A percentile compares a stretch with the other conserved stretches of the same genome.
These are phyloP conservation scores for Cornus florida DNA, from an alignment of 148 eudicot genomes.

Conservation along the genomic window DNA sequence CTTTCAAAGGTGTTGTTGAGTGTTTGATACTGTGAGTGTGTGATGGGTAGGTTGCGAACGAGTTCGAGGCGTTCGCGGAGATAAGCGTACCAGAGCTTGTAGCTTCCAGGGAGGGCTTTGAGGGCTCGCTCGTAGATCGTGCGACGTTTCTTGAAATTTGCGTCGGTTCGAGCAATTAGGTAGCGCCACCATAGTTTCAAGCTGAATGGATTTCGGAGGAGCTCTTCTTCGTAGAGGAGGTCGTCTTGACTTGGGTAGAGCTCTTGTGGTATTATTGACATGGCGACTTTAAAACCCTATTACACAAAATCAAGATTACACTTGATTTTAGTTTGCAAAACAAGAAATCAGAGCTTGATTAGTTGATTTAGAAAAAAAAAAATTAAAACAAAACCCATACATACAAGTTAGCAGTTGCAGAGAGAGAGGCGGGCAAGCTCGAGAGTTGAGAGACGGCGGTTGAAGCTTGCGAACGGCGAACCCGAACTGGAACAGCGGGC, in stretches of 20 bases:
- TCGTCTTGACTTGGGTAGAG: conserved; percentile 60
- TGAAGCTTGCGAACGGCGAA: too few species aligned
- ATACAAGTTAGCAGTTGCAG: too few species aligned
- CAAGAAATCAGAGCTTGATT: too few species aligned
- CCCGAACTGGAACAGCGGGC: too few species aligned
- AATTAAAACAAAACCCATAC: too few species aligned
- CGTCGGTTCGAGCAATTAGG: conserved; percentile 48
- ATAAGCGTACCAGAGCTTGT: conserved; percentile 91
- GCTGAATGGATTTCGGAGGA: conserved; percentile 77
- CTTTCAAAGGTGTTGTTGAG: conserved; percentile 90
- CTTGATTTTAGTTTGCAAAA: too few species aligned
- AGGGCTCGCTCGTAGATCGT: conserved; percentile 88
- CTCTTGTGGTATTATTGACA: too few species aligned
- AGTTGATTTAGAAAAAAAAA: too few species aligned
- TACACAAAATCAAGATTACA: too few species aligned
- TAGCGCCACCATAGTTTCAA: conserved; percentile 96
- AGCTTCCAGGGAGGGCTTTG: conserved; percentile 84
- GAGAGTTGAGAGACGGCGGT: too few species aligned
- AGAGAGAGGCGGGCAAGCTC: too few species aligned
- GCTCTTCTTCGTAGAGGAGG: conserved; percentile 71
- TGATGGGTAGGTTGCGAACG: conserved; percentile 64
- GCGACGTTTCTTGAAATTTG: conserved; percentile 65
- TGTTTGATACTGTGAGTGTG: too few species aligned
- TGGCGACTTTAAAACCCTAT: conserved; percentile 1
- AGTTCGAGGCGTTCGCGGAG: conserved; percentile 80